These are phyloP conservation scores for Trichophyton simii DNA, from an alignment of 2,329 filamentous ascomycete species.

Conservation along the genomic window DNA sequence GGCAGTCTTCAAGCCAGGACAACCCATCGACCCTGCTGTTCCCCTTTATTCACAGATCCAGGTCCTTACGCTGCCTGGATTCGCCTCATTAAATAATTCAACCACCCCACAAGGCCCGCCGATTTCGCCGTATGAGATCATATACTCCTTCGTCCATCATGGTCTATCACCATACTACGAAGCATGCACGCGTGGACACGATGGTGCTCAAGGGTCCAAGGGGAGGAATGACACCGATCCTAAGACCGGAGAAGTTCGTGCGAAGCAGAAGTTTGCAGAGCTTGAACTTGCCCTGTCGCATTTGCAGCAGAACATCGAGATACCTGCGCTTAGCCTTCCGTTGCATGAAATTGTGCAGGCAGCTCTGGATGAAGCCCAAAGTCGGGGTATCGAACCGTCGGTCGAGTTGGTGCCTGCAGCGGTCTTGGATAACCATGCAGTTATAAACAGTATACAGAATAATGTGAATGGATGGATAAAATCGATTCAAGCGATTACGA, in stretches of 20 bases:
- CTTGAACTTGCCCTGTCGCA: slow-evolving; percentile 81
- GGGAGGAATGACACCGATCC: slow-evolving; percentile 73
- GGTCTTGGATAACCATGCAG: slow-evolving; percentile 75
- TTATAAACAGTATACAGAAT: slow-evolving; percentile 85
- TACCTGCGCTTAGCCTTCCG: slow-evolving; percentile 76
- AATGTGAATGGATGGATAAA: slow-evolving; percentile 98
- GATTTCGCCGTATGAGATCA: slow-evolving; percentile 76
- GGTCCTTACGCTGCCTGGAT: slow-evolving; percentile 80
- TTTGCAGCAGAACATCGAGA: slow-evolving; percentile 94
- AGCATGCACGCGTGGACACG: slow-evolving; percentile 77
- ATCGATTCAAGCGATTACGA: slow-evolving; percentile 92
- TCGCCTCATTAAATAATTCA: slow-evolving; percentile 54
- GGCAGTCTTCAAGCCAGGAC: slow-evolving; percentile 77
- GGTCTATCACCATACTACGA: slow-evolving; percentile 94
- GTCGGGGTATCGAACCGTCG: slow-evolving; percentile 54
- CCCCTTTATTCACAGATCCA: slow-evolving; percentile 82
- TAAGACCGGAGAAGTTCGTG: slow-evolving; percentile 90
- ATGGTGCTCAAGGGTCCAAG: slow-evolving; percentile 51
- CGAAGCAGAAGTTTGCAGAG: slow-evolving; percentile 93
- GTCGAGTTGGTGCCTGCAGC: slow-evolving; percentile 64
- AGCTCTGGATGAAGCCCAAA: slow-evolving; percentile 65
- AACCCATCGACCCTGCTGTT: slow-evolving; percentile 70
- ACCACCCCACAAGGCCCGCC: slow-evolving; percentile 58
- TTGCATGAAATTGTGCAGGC: slow-evolving; percentile 81
- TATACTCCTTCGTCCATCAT: slow-evolving; percentile 84